Conservation (phyloP, 768 basidiomycete species). For the Lepiota brunneoincarnata region DNA sequence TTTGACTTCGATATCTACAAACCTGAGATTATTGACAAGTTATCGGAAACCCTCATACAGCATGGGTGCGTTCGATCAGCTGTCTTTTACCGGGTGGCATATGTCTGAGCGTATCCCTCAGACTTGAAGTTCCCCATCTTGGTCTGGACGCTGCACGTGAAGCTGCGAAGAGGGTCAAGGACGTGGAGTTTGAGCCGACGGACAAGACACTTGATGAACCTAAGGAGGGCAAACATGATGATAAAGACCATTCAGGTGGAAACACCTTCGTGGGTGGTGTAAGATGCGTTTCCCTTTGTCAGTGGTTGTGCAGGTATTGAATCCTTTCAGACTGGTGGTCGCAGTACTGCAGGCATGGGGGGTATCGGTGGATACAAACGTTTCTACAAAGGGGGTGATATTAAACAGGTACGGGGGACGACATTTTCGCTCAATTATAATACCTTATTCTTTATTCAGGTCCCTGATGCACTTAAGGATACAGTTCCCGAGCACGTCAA, state of each 20-base stretch:
- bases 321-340: conserved; percentile 51
- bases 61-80: conserved; percentile 45
- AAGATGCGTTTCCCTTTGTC: conserved; percentile 15
- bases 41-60: conserved; percentile 53
- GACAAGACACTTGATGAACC: conserved; percentile 49
- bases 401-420: conserved; percentile 46
- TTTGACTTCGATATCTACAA: conserved; percentile 73
- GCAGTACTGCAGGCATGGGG: conserved; percentile 65
- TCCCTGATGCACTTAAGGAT: conserved; percentile 39
- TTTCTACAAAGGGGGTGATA: conserved; percentile 58
- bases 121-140: conserved; percentile 49
- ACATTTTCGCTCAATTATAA: not conserved
- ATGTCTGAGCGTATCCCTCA: conserved; percentile 18
- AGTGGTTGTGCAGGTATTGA: not conserved
- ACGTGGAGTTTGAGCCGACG: conserved; percentile 56
- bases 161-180: conserved; percentile 47
- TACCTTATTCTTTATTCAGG: not conserved
- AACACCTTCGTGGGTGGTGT: conserved; percentile 69
- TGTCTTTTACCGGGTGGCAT: not conserved
- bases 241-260: conserved; percentile 60
- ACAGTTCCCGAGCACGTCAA: conserved; percentile 59
- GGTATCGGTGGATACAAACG: conserved; percentile 70
- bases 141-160: conserved; percentile 60
- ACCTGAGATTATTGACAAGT: conserved; percentile 60
- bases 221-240: conserved; percentile 62